Percentiles rank a stretch among this genome's conserved stretches.
phyloP scores from a whole-genome alignment of 257 asterid genomes.

The Craterostigma plantagineum region DNA sequence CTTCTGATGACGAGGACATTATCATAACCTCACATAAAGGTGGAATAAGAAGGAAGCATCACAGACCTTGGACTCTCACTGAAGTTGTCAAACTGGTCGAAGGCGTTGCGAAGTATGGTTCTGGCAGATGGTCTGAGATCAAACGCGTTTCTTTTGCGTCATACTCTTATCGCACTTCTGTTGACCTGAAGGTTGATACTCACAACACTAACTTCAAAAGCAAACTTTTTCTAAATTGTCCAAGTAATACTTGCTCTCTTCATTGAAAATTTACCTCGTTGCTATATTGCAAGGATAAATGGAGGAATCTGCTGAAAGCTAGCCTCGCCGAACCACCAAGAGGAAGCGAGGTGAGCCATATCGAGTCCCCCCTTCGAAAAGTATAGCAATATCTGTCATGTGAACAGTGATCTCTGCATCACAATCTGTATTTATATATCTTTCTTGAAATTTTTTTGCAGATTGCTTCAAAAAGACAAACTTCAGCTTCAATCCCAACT shows the following conservation, averaged over 20 bases:
- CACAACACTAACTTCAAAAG: conserved; percentile 2
- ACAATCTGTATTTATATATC: not conserved
- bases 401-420: not conserved
- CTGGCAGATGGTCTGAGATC: conserved; percentile 98
- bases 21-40: conserved; percentile 32
- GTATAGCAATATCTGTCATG: too few relatives aligned
- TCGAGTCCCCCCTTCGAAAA: too few relatives aligned
- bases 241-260: not conserved
- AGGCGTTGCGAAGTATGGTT: conserved; percentile 86
- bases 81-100: conserved; percentile 92
- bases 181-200: conserved; percentile 71
- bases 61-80: conserved; percentile 79
- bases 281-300: conserved; percentile 58
- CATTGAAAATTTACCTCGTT: conserved; percentile 5
- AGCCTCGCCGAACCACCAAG: conserved; percentile 60
- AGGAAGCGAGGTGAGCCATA: conserved; percentile 66
- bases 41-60: conserved; percentile 85
- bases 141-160: conserved; percentile 76
- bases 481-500: conserved; percentile 60
- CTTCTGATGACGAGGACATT: conserved; percentile 37
- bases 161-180: conserved; percentile 84
- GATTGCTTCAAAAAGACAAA: conserved; percentile 47
- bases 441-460: conserved; percentile 15
- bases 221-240: conserved; percentile 1
- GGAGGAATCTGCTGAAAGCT: conserved; percentile 95